phyloP scores from a whole-genome alignment of 768 basidiomycete genomes.

The Lepiota venenata region DNA sequence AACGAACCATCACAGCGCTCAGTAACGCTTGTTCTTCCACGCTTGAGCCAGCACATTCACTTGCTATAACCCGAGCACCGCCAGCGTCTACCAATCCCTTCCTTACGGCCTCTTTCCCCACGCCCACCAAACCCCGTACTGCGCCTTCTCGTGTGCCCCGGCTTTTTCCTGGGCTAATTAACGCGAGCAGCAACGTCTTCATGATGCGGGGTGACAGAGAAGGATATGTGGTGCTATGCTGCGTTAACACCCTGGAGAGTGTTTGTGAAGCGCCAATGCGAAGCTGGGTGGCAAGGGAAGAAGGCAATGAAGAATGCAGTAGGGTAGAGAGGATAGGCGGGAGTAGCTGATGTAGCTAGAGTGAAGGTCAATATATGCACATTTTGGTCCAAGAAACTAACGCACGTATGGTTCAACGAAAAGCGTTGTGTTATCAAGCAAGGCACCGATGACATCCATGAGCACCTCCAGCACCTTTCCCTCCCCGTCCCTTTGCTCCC shows the following conservation, averaged over 20 bases:
- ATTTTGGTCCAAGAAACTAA: conserved; percentile 14
- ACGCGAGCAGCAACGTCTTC: conserved; percentile 88
- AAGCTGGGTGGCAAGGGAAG: conserved; percentile 63
- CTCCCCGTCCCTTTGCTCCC: conserved; percentile 57
- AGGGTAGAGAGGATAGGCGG: conserved; percentile 91
- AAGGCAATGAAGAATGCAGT: conserved; percentile 81
- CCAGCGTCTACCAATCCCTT: conserved; percentile 82
- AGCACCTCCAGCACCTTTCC: conserved; percentile 75
- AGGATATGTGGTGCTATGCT: conserved; percentile 87
- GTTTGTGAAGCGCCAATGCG: conserved; percentile 83
- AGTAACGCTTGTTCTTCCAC: conserved; percentile 44
- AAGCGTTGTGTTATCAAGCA: conserved; percentile 82
- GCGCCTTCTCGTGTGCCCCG: conserved; percentile 88
- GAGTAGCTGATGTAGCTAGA: conserved; percentile 90
- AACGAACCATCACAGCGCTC: conserved; percentile 58
- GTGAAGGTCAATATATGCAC: background rate
- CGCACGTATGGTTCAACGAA: conserved; percentile 96
- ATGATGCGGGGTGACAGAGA: conserved; percentile 85
- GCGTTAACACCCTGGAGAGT: conserved; percentile 74
- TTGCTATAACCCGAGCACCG: conserved; percentile 71
- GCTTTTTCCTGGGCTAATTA: conserved; percentile 68
- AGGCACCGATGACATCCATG: conserved; percentile 79
- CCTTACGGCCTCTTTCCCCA: conserved; percentile 81
- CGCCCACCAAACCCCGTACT: conserved; percentile 79
- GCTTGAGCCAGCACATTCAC: conserved; percentile 47